Evolutionary conservation across 768 basidiomycete species (phyloP).

Genomic region (Xanthoconium stramineum): DNA sequence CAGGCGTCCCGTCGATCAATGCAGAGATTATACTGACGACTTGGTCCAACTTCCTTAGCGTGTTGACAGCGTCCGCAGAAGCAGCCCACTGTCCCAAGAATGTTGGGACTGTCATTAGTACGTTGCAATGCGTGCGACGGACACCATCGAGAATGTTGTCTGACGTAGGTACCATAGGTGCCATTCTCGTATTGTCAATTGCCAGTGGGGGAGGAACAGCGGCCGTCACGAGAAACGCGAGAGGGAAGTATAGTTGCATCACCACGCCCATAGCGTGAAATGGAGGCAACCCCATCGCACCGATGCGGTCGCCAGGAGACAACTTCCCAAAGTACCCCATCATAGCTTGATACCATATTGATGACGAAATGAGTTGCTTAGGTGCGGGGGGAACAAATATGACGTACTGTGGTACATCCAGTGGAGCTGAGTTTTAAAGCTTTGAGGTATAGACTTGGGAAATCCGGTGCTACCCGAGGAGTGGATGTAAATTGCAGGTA

Average conservation of each 20-base stretch:
- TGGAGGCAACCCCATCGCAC: slow-evolving; percentile 34
- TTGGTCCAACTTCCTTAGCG: neutral
- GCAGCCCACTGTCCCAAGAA: slow-evolving; percentile 13
- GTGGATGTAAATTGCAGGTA: slow-evolving; percentile 10
- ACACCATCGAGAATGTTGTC: slow-evolving; percentile 19
- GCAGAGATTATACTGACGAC: neutral
- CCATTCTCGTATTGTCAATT: neutral
- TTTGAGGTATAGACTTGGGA: slow-evolving; percentile 41
- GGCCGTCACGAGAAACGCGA: slow-evolving; percentile 26
- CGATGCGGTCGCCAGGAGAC: slow-evolving; percentile 9
- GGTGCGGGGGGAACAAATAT: neutral
- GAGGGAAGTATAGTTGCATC: slow-evolving; percentile 30
- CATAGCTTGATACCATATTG: neutral
- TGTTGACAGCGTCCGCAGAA: neutral
- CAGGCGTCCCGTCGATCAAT: neutral
- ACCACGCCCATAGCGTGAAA: slow-evolving; percentile 38
- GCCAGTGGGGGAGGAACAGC: slow-evolving; percentile 33
- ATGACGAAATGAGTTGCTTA: neutral
- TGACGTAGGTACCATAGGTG: slow-evolving; percentile 16
- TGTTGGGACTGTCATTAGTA: slow-evolving; percentile 14
- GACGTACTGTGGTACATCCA: slow-evolving; percentile 34
- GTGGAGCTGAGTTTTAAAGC: slow-evolving; percentile 29
- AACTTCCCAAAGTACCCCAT: neutral
- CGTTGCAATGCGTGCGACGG: slow-evolving; percentile 2
- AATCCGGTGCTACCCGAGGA: slow-evolving; percentile 43